Percentiles rank a stretch among this genome's conserved stretches.
phyloP scores from a whole-genome alignment of 1,284 basidiomycete species.

The Puccinia coronata region DNA sequence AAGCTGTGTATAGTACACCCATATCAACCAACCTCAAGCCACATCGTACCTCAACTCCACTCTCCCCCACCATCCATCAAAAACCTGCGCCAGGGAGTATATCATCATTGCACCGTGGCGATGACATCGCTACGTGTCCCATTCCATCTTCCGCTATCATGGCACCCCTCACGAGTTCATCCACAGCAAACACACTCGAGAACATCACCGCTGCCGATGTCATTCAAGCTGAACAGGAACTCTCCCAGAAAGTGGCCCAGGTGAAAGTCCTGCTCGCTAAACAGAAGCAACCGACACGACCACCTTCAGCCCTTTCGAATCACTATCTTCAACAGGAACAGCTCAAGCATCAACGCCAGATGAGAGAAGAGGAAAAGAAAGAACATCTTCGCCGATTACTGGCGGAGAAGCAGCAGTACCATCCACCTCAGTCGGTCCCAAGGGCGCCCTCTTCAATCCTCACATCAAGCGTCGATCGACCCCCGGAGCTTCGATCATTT shows the following conservation, averaged over 20 bases:
- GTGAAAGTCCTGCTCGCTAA: background rate
- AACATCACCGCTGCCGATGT: constrained; percentile 12
- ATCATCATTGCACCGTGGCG: no score
- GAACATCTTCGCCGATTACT: background rate
- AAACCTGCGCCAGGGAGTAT: background rate
- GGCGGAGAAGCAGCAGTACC: background rate
- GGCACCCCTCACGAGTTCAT: background rate
- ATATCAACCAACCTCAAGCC: background rate
- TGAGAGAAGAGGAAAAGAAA: constrained; percentile 13
- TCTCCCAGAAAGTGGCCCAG: background rate
- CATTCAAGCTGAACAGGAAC: constrained; percentile 13
- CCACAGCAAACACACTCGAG: background rate
- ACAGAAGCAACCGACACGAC: background rate
- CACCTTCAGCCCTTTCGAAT: no score
- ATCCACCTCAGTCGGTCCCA: background rate
- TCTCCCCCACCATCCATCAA: background rate
- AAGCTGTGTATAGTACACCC: background rate
- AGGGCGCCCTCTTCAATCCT: background rate
- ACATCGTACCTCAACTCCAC: background rate
- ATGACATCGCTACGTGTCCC: no score
- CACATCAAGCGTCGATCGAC: background rate
- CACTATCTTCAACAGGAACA: background rate
- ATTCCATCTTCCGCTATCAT: background rate
- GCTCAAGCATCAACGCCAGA: background rate
- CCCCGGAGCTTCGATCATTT: background rate